Evolutionary conservation across 805 yeast species (phyloP), one percentile per base, ranked within the genome.

Genomic region (Torulaspora indica): DNA sequence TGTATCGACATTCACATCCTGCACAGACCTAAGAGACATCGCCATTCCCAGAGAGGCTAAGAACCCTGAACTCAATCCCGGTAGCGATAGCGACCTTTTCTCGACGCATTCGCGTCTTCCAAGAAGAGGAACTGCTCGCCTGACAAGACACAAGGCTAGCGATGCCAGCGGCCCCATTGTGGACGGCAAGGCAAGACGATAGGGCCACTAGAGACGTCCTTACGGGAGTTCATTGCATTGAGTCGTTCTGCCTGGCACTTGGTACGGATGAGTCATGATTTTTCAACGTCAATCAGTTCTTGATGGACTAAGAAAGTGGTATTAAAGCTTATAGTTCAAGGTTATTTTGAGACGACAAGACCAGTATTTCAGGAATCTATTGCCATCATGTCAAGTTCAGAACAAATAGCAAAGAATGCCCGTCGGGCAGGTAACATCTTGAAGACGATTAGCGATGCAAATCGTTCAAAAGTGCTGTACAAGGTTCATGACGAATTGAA

Each of bases 391-490:
- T 41, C 52, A 9, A 33, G 46, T 33, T 86, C 93, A 15, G 90
- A 82, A 65, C 68, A 74, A 39, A 85, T 90, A 35, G 98, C 98
- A 2, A 77, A 68, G 54, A 75, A 75, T 14, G 95, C 98, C 8
- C 87, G 84, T 56, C 55, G 68, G n/a, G 91, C 98, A 4, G 89
- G 95, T 39, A 81, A 91, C 5, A 73, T 79, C 13, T 74, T 93
- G 48, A 91, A 93, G 59, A 83, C 96, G 0, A 69, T 90, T 28
- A 64, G 83, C 7, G 77, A 88, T 56, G 82, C 77, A 25, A 77
- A 83, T 51, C 76, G 98, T 51, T 83, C 89, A 1, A 59, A 61
- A 0, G 95, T 96, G 1, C 71, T 93, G 25, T 71, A 75, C 48
- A 76, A 78, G 49, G 84, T 93, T 40, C 84, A 85, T 56, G 84